Evolutionary conservation across 2,329 filamentous ascomycete genomes (phyloP), one percentile per base, ranked within the genome.

Genomic region (Xylariaceae sp.): DNA sequence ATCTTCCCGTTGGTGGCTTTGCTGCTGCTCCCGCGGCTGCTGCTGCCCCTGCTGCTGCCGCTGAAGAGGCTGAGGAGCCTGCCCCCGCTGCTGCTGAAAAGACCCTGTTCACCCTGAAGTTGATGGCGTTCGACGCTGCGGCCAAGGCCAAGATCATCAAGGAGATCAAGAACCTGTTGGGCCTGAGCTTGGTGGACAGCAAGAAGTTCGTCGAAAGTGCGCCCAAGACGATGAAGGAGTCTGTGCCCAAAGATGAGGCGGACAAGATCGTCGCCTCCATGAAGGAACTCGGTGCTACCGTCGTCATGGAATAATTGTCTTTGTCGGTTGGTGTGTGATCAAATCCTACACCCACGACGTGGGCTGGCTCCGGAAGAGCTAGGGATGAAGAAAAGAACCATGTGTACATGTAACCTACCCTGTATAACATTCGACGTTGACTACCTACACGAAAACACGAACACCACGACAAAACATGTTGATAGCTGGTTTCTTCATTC

Each of bases 131-230:
- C 74, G 95, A 99, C 56, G 82, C 92, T 34, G 82, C 78, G 54
- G 80, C 93, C 66, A 99, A 99, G 83, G 92, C 95, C 71, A 99
- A 99, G 88, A 82, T 99, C 71, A 99, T 99, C 84, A 99, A 99
- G 85, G 94, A 99, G 82, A 84, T 99, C 80, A 99, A 99, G 87
- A 87, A 86, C 72, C 83, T 99, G 85, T 81, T 99, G 62, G 94
- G 94, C 49, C 79, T 99, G 73, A 95, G 90, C 75, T 83, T 99
- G 80, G 95, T 99, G 68, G 94, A 99, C 78, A 96, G 90, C 80
- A 99, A 99, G 88, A 99, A 99, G 82, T 99, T 99, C 72, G 94
- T 99, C 67, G 94, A 99, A 83, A 91, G 90, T 73, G 92, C 90
- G 68, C 94, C 94, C 65, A 99, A 99, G 88, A 80, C 90, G 76